Conservation (phyloP, 768 basidiomycete genomes). For the Pleurotus giganteus region DNA sequence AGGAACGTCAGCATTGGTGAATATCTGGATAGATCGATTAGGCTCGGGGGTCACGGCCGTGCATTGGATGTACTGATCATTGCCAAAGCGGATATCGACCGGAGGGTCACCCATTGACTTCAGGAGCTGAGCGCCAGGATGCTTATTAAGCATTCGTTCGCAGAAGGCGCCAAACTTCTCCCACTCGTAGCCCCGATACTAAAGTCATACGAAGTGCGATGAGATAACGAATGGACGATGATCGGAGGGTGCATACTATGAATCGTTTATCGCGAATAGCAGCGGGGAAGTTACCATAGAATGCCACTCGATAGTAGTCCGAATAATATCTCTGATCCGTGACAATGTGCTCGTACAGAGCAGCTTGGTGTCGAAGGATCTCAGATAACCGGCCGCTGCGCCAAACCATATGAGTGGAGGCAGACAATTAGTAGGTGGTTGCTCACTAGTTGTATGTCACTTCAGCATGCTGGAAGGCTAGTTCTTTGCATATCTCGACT, state of each 20-base stretch:
- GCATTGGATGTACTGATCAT: slow-evolving; percentile 86
- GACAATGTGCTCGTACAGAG: slow-evolving; percentile 82
- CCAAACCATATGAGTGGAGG: slow-evolving; percentile 11
- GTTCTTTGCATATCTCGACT: slow-evolving; percentile 89
- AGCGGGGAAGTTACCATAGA: slow-evolving; percentile 87
- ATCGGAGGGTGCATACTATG: slow-evolving; percentile 52
- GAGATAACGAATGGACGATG: background rate
- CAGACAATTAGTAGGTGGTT: slow-evolving; percentile 4
- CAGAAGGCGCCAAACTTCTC: slow-evolving; percentile 90
- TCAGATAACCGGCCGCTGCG: slow-evolving; percentile 79
- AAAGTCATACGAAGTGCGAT: background rate
- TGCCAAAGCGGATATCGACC: slow-evolving; percentile 76
- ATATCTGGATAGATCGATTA: slow-evolving; percentile 71
- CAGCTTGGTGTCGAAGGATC: slow-evolving; percentile 84
- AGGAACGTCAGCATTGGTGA: slow-evolving; percentile 83
- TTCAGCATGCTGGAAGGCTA: slow-evolving; percentile 84
- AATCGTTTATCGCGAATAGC: slow-evolving; percentile 89
- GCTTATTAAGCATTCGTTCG: slow-evolving; percentile 89
- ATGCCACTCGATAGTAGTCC: slow-evolving; percentile 92
- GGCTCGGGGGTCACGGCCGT: slow-evolving; percentile 85
- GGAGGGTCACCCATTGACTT: slow-evolving; percentile 74
- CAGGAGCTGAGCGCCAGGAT: slow-evolving; percentile 79
- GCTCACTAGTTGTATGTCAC: slow-evolving; percentile 89
- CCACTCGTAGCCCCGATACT: slow-evolving; percentile 96
- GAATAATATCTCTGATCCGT: slow-evolving; percentile 82